Evolutionary conservation across 2,329 filamentous ascomycete genomes (phyloP).

Genomic region (Cytospora paraplurivora): DNA sequence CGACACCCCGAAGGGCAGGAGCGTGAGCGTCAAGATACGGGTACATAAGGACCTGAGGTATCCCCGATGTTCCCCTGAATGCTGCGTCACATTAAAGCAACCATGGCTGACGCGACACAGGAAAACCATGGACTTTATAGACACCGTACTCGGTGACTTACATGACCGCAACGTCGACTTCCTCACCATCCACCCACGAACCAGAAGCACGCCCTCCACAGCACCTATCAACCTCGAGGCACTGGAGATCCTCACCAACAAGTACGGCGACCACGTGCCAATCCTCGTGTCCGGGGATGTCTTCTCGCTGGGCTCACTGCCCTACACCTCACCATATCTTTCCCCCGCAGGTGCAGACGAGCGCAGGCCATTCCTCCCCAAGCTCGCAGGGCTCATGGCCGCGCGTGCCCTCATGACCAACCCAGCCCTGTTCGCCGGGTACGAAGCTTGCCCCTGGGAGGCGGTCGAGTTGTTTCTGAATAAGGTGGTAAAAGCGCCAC

Average conservation of each 20-base stretch:
- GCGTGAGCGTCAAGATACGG: conserved; percentile 71
- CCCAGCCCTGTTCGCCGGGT: conserved; percentile 64
- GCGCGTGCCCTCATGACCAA: conserved; percentile 69
- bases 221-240: conserved; percentile 64
- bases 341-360: conserved; percentile 35
- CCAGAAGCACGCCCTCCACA: conserved; percentile 60
- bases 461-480: conserved; percentile 65
- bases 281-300: conserved; percentile 71
- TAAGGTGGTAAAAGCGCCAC: conserved; percentile 56
- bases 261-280: conserved; percentile 57
- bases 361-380: conserved; percentile 41
- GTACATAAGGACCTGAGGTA: conserved; percentile 65
- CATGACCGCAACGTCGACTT: conserved; percentile 61
- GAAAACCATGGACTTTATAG: conserved; percentile 63
- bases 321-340: conserved; percentile 43
- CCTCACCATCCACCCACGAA: conserved; percentile 71
- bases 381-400: conserved; percentile 67
- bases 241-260: conserved; percentile 56
- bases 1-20: conserved; percentile 51
- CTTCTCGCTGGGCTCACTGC: conserved; percentile 57
- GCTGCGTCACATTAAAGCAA: too few species aligned
- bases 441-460: conserved; percentile 60
- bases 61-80: neutral
- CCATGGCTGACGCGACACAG: conserved; percentile 34
- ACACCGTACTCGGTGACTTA: conserved; percentile 59